Conservation (phyloP, 768 basidiomycete species). For the Boletus pseudopeckii region DNA sequence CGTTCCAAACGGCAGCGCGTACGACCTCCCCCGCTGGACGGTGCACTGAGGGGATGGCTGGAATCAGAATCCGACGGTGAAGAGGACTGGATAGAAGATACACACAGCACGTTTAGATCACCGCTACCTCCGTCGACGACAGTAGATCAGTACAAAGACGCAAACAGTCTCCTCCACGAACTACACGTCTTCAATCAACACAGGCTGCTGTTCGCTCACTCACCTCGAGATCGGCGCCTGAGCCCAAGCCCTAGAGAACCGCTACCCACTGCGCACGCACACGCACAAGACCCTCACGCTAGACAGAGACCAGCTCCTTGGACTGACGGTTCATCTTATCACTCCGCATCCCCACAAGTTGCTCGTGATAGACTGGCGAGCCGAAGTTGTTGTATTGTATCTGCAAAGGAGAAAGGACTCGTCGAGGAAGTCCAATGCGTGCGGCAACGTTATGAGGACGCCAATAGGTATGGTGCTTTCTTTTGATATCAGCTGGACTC, state of each 20-base stretch:
- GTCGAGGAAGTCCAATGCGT: constrained; percentile 46
- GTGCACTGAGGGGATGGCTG: constrained; percentile 47
- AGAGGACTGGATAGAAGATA: constrained; percentile 33
- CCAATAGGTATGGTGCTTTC: constrained; percentile 51
- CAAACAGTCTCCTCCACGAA: constrained; percentile 67
- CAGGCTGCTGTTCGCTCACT: constrained; percentile 42
- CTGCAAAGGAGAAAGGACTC: constrained; percentile 16
- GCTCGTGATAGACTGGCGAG: not conserved
- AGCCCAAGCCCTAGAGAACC: not conserved
- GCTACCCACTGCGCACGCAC: not conserved
- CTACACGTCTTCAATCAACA: constrained; percentile 68
- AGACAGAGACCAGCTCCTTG: constrained; percentile 1
- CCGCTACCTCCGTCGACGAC: constrained; percentile 3
- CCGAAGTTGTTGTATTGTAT: not conserved
- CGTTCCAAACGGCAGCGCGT: constrained; percentile 53
- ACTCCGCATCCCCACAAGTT: not conserved
- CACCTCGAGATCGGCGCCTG: constrained; percentile 9
- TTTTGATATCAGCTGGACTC: not conserved
- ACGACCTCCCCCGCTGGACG: constrained; percentile 51
- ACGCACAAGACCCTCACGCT: not conserved
- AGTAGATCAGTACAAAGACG: constrained; percentile 48
- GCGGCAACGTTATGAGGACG: constrained; percentile 57
- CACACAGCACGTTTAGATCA: constrained; percentile 33
- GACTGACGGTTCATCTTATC: constrained; percentile 6
- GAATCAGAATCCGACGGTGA: constrained; percentile 24